A percentile compares a stretch with the other conserved stretches of the same genome.
Evolutionary conservation across 164 flowering plant species (phyloP).

Genomic region (Umbilicus rupestris): DNA sequence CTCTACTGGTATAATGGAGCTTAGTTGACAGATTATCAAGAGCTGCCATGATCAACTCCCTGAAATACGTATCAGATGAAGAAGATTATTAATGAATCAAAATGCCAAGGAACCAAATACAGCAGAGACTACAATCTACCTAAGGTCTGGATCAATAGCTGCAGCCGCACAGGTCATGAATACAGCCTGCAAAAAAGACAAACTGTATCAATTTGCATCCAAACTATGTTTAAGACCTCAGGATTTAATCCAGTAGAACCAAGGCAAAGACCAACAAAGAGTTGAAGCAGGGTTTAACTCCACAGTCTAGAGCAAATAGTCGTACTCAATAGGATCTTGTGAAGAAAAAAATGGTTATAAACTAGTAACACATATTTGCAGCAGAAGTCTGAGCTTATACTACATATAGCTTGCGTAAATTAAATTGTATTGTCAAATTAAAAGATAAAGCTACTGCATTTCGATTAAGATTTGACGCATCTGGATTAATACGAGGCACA

Average conservation of each 20-base stretch:
- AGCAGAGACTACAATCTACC: slow-evolving; percentile 27
- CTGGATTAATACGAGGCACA: not conserved
- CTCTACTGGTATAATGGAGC: slow-evolving; percentile 44
- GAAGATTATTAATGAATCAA: no score
- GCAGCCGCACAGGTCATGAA: slow-evolving; percentile 74
- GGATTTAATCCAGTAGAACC: not conserved
- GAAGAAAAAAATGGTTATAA: no score
- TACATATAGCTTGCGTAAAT: no score
- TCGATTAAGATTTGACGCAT: not conserved
- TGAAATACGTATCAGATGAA: no score
- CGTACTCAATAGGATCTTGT: no score
- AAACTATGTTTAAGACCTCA: not conserved
- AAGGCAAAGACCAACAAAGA: not conserved
- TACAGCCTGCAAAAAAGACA: slow-evolving; percentile 49
- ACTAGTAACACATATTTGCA: no score
- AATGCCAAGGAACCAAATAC: not conserved
- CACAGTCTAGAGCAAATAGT: no score
- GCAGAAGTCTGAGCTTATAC: no score
- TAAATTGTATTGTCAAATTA: no score
- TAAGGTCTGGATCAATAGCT: slow-evolving; percentile 69
- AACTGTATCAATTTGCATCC: not conserved
- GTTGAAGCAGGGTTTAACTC: no score
- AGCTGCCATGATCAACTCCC: slow-evolving; percentile 53
- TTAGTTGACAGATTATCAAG: slow-evolving; percentile 62
- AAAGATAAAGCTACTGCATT: not conserved